Conservation (phyloP, 75 land plant genomes). For the Selaginella tamariscina region DNA sequence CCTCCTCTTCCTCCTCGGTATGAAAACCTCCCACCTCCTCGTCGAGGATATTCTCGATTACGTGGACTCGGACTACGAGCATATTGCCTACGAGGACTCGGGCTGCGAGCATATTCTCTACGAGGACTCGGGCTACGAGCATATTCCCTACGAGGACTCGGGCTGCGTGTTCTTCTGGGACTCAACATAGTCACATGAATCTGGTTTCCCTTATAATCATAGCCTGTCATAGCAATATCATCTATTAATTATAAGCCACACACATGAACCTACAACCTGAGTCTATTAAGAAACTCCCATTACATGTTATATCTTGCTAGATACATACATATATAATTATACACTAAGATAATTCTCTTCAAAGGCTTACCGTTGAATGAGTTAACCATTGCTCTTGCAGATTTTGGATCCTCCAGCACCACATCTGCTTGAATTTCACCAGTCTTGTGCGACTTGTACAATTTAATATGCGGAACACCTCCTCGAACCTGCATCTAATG, state of each 20-base stretch:
- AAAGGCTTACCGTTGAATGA: constrained; percentile 21
- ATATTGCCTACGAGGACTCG: neutral
- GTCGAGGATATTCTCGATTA: too few relatives aligned
- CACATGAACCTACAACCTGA: too few relatives aligned
- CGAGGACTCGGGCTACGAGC: neutral
- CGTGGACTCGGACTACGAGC: neutral
- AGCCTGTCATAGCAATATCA: constrained; percentile 11
- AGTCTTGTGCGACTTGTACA: constrained; percentile 17
- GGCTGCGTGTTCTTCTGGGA: neutral
- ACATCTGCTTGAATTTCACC: constrained; percentile 27
- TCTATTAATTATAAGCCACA: neutral
- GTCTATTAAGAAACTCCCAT: too few relatives aligned
- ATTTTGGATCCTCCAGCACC: constrained; percentile 23
- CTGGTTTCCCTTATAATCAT: constrained; percentile 27
- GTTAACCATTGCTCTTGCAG: constrained; percentile 20
- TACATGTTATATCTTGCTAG: too few relatives aligned
- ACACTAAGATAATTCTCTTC: too few relatives aligned
- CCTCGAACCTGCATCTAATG: neutral
- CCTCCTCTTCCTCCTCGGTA: constrained; percentile 11
- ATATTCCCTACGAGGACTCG: too few relatives aligned
- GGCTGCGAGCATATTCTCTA: too few relatives aligned
- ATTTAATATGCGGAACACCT: constrained; percentile 20
- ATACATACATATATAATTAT: too few relatives aligned
- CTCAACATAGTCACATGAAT: constrained; percentile 12
- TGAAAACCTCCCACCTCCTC: constrained; percentile 21